phyloP scores from a whole-genome alignment of 1,284 basidiomycete genomes.

The Heterobasidion irregulare region DNA sequence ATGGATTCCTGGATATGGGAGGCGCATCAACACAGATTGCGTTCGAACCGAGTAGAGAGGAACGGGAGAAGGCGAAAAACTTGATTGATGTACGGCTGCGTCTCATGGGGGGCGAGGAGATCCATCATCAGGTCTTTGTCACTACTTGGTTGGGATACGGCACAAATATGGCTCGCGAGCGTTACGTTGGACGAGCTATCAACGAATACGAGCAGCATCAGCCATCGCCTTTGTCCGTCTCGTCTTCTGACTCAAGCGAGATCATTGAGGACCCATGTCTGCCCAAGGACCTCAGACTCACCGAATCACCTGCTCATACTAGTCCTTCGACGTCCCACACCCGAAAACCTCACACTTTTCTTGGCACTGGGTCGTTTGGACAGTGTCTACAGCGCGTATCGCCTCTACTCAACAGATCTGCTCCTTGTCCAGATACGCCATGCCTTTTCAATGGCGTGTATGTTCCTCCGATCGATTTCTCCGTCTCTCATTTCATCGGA shows the following conservation, averaged over 20 bases:
- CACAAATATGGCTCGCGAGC: slow-evolving; percentile 90
- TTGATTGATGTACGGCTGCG: slow-evolving; percentile 80
- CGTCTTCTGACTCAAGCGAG: slow-evolving; percentile 21
- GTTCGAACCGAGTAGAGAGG: slow-evolving; percentile 70
- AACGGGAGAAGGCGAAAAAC: slow-evolving; percentile 46
- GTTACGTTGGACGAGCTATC: slow-evolving; percentile 73
- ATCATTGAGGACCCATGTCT: slow-evolving; percentile 84
- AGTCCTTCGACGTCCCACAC: slow-evolving; percentile 33
- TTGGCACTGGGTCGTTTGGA: slow-evolving; percentile 91
- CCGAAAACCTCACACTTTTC: slow-evolving; percentile 47
- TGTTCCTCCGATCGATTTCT: slow-evolving; percentile 88
- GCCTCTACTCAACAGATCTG: slow-evolving; percentile 80
- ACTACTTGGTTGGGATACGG: slow-evolving; percentile 99
- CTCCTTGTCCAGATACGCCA: slow-evolving; percentile 76
- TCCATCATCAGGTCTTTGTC: slow-evolving; percentile 91
- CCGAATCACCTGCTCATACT: slow-evolving; percentile 40
- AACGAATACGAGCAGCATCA: slow-evolving; percentile 40
- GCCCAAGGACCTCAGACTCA: slow-evolving; percentile 63
- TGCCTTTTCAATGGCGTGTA: slow-evolving; percentile 98
- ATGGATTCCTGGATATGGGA: slow-evolving; percentile 99
- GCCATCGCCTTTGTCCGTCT: slow-evolving; percentile 14
- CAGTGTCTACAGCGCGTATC: slow-evolving; percentile 71
- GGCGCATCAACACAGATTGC: slow-evolving; percentile 98
- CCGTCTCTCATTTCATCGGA: slow-evolving; percentile 90
- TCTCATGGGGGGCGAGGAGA: slow-evolving; percentile 79